These are phyloP conservation scores for Hericium coralloides DNA, from an alignment of 768 basidiomycete genomes.

Conservation along the genomic window DNA sequence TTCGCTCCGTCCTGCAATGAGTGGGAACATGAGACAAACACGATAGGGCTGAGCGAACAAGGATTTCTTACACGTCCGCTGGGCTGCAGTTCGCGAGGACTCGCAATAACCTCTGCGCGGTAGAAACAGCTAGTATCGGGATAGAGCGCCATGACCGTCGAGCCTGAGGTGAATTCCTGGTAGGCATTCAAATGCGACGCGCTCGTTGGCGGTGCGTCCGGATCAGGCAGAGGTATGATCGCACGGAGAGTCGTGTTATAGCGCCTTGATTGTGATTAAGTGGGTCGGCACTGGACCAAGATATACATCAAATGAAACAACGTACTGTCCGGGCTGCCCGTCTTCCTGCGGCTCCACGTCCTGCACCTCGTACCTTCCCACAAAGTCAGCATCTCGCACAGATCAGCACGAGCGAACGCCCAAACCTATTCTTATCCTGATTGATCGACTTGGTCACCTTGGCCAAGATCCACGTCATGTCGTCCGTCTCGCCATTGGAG, in stretches of 20 bases:
- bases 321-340: slow-evolving; percentile 54
- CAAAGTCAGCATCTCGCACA: background rate
- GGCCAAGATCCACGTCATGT: slow-evolving; percentile 69
- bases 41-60: slow-evolving; percentile 11
- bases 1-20: slow-evolving; percentile 30
- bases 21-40: slow-evolving; percentile 1
- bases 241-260: slow-evolving; percentile 63
- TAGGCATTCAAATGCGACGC: slow-evolving; percentile 62
- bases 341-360: slow-evolving; percentile 81
- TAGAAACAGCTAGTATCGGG: slow-evolving; percentile 91
- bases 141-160: slow-evolving; percentile 80
- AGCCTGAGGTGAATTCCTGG: slow-evolving; percentile 61
- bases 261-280: slow-evolving; percentile 27
- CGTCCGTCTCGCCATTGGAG: slow-evolving; percentile 36
- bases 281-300: background rate
- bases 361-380: slow-evolving; percentile 70
- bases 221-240: slow-evolving; percentile 78
- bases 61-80: slow-evolving; percentile 27
- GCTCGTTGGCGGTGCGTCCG: slow-evolving; percentile 43
- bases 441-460: slow-evolving; percentile 63
- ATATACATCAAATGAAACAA: background rate
- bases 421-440: slow-evolving; percentile 61
- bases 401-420: background rate
- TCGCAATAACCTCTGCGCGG: slow-evolving; percentile 73
- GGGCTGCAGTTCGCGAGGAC: slow-evolving; percentile 39